These are phyloP conservation scores for Neonectria magnoliae DNA, from an alignment of 2,329 filamentous ascomycete species.

Conservation along the genomic window DNA sequence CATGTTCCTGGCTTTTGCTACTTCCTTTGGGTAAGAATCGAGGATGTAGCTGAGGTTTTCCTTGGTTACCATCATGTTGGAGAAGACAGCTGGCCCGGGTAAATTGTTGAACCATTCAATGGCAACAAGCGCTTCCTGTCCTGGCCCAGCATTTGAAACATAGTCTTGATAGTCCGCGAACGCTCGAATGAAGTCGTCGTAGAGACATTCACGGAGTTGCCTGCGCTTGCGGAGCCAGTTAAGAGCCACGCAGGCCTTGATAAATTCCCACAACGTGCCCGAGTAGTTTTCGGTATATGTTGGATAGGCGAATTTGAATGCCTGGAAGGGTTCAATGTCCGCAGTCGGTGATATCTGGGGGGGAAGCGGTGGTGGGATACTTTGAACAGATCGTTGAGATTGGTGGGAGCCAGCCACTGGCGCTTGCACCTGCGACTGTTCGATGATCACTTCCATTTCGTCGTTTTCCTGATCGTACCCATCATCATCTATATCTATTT, in stretches of 20 bases:
- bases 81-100: conserved; percentile 43
- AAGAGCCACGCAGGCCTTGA: conserved; percentile 57
- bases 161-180: conserved; percentile 57
- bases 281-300: conserved; percentile 52
- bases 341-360: conserved; percentile 4
- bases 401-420: neutral
- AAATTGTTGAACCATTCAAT: conserved; percentile 55
- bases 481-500: conserved; percentile 21
- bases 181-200: conserved; percentile 62
- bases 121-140: conserved; percentile 47
- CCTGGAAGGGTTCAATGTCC: conserved; percentile 45
- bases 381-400: neutral
- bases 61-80: conserved; percentile 47
- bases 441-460: conserved; percentile 19
- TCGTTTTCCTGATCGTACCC: conserved; percentile 21
- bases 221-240: conserved; percentile 49
- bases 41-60: conserved; percentile 49
- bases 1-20: conserved; percentile 33
- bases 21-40: conserved; percentile 47
- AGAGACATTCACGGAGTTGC: conserved; percentile 55
- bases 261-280: conserved; percentile 54
- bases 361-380: neutral
- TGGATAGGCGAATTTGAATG: conserved; percentile 56
- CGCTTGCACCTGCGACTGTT: conserved; percentile 7
- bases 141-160: conserved; percentile 41